phyloP scores from a whole-genome alignment of 495 filamentous ascomycete species.

The Penicillium pulvis region DNA sequence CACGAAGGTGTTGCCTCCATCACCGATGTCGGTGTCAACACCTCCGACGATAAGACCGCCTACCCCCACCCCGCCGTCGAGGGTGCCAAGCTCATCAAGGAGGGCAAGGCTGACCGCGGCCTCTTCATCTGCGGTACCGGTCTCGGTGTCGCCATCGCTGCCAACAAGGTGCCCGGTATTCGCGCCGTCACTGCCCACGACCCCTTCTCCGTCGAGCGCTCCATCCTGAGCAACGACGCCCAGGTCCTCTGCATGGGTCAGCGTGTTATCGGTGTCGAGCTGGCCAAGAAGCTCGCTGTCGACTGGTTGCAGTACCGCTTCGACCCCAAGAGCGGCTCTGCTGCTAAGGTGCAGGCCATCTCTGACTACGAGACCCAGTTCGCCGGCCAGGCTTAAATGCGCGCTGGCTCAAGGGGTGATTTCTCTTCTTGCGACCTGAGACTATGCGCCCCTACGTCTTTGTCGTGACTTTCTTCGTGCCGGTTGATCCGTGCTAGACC shows the following conservation, averaged over 20 bases:
- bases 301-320: constrained; percentile 86
- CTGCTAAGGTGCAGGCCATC: constrained; percentile 75
- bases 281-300: constrained; percentile 73
- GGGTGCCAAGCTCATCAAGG: constrained; percentile 65
- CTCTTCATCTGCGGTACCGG: constrained; percentile 88
- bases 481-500: neutral
- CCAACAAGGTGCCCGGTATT: constrained; percentile 86
- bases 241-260: constrained; percentile 90
- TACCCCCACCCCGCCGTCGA: constrained; percentile 80
- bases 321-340: constrained; percentile 70
- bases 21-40: constrained; percentile 68
- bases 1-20: constrained; percentile 68
- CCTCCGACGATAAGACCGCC: constrained; percentile 71
- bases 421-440: constrained; percentile 7
- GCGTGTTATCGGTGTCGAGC: constrained; percentile 77
- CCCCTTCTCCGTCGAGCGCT: constrained; percentile 79
- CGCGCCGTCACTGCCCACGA: constrained; percentile 87
- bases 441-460: constrained; percentile 2
- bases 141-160: constrained; percentile 80
- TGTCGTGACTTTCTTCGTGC: neutral
- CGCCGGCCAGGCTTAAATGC: constrained; percentile 24
- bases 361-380: constrained; percentile 67
- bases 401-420: neutral
- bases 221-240: constrained; percentile 80
- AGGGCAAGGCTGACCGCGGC: constrained; percentile 73